Evolutionary conservation across 2,329 filamentous ascomycete species (phyloP), one percentile per base, ranked within the genome.

Genomic region (Sarocladiaceae sp.): DNA sequence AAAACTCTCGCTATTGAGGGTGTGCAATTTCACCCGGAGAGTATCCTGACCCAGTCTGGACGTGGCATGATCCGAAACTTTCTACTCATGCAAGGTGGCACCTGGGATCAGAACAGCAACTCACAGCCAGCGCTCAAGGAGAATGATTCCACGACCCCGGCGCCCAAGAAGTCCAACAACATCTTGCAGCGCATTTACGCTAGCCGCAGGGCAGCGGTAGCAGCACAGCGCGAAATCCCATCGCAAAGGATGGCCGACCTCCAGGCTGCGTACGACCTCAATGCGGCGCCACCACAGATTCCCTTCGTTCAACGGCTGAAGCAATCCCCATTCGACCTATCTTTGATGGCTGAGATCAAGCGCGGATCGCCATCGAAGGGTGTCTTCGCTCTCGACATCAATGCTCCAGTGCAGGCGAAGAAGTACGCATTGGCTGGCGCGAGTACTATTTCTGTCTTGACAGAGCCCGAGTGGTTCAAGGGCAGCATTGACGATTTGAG

Each of bases 381-480:
- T 18, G 80, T 94, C 31, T 97, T 98, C 50, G 88, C 90, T 1
- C 74, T 95, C 2, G 80, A 88, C 20, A 85, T 90, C 18, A 93
- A 85, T 55, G 93, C 93, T 9, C 89, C 93, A 19, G 81, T 83
- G 4, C 93, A 98, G 64, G 93, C 94, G 33, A 82, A 83, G 51
- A 88, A 85, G 53, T 98, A 98, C 62, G 93, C 94, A 9, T 76
- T 93, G 43, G 90, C 93, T 6, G 94, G 93, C 12, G 93, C 93
- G 39, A 97, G 91, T 60, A 88, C 95, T 31, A 98, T 98, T 53
- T 97, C 93, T 1, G 93, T 98, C n/a, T 76, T 98, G 37, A 98
- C 93, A 0, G 93, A 98, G 65, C 93, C 94, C 0, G 86, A 97
- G 59, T 98, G 93, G 93, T 98, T 98, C 73, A 97, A 96, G 68